Evolutionary conservation across 2,329 filamentous ascomycete species (phyloP).

Genomic region (Colletotrichum musae): DNA sequence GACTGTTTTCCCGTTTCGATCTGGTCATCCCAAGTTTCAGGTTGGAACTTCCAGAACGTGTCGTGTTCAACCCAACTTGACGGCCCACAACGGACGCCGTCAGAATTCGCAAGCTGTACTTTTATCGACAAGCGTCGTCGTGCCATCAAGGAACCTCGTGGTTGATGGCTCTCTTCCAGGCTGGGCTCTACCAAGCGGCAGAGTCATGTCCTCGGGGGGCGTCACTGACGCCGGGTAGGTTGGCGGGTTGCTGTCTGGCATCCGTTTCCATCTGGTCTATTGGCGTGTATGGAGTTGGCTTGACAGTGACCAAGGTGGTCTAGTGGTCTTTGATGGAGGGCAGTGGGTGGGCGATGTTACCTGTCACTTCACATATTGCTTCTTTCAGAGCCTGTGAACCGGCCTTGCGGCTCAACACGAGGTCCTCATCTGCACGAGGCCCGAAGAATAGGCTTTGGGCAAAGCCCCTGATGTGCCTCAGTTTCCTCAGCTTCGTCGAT

Average conservation of each 20-base stretch:
- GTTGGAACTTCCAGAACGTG: constrained; percentile 37
- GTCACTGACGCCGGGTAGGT: constrained; percentile 21
- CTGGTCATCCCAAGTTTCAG: constrained; percentile 39
- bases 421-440: constrained; percentile 7
- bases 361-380: not conserved
- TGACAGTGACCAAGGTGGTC: not conserved
- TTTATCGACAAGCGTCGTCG: constrained; percentile 35
- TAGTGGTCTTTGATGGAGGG: not conserved
- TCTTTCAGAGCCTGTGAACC: not conserved
- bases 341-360: not conserved
- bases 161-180: not conserved
- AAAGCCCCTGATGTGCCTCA: not conserved
- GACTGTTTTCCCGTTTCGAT: constrained; percentile 19
- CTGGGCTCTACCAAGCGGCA: not conserved
- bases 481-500: constrained; percentile 11
- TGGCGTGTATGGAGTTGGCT: not conserved
- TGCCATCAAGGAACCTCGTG: constrained; percentile 10
- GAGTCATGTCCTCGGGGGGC: constrained; percentile 7
- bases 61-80: constrained; percentile 37
- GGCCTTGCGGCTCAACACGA: not conserved
- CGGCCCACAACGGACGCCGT: constrained; percentile 27
- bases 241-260: not conserved
- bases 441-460: not conserved
- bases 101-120: constrained; percentile 37
- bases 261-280: not conserved